Evolutionary conservation across 2,329 filamentous ascomycete species (phyloP), one percentile per base, ranked within the genome.

Genomic region (Colletotrichum gloeosporioides): DNA sequence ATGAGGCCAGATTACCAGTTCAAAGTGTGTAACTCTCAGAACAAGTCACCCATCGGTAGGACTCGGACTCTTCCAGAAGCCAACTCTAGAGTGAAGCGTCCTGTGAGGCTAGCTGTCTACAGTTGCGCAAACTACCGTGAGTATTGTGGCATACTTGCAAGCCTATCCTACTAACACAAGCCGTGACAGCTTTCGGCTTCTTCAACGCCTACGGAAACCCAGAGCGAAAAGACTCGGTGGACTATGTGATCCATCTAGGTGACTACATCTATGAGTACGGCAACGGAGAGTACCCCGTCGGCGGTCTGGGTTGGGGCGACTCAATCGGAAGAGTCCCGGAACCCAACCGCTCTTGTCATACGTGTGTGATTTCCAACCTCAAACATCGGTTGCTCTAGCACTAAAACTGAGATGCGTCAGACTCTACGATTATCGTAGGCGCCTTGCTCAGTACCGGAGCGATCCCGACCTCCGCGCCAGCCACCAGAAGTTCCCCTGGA

Each of bases 81-180:
- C 15, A 85, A 90, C 18, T 90, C 93, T 70, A 86, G 90, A 29
- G 88, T 93, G 8, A 86, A 88, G 2, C 84, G 89, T 25, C 71
- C 74, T 1, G 85, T 95, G 69, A 90, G 87, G 55, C 86, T 95
- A 69, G 93, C 93, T 3, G 89, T 96, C 2, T 95, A 93, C 82
- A 94, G 92, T 3, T 95, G 94, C 86, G 89, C 88, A 79, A 95
- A 95, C 82, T 94, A 89, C 78, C 91, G 90, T 90, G 81, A 65
- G 88, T 82, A 6, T 16, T 25, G 8, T 29, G 8, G 13, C 6
- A 4, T 15, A 8, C 13, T 16, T 25, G 15, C 13, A 15, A 8
- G n/a, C n/a, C 0, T 12, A 15, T 0, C 4, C 7, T 62, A 8
- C 13, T 27, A 9, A 59, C 62, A 27, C 4, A 29, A 25, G 3